Evolutionary conservation across 768 basidiomycete species (phyloP).

Genomic region (Russula sp.): DNA sequence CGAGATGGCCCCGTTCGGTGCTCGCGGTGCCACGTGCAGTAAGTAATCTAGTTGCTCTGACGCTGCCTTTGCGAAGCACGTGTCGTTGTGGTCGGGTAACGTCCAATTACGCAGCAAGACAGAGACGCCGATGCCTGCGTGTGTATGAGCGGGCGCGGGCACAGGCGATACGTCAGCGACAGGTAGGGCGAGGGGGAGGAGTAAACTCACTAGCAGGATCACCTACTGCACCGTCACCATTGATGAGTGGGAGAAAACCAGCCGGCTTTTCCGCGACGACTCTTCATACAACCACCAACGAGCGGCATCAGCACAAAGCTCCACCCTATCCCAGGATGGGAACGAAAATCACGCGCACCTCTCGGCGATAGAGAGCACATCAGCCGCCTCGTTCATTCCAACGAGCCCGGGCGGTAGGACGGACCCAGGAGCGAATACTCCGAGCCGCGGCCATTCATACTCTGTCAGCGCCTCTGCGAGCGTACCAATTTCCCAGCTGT

Average conservation of each 20-base stretch:
- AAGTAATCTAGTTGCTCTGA: conserved; percentile 45
- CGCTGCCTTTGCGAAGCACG: conserved; percentile 38
- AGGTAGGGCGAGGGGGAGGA: too few relatives aligned
- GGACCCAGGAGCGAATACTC: conserved; percentile 42
- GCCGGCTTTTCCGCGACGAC: conserved; percentile 36
- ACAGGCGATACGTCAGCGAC: not conserved
- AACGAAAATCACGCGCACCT: conserved; percentile 27
- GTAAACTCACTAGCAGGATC: conserved; percentile 51
- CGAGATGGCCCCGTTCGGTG: conserved; percentile 51
- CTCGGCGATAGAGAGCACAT: conserved; percentile 40
- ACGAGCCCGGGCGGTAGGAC: conserved; percentile 38
- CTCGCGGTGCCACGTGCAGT: conserved; percentile 39
- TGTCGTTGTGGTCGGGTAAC: conserved; percentile 30
- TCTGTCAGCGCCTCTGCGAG: conserved; percentile 53
- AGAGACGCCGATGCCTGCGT: conserved; percentile 45
- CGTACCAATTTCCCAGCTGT: conserved; percentile 56
- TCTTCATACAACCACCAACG: conserved; percentile 26
- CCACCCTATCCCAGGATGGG: not conserved
- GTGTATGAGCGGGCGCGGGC: not conserved
- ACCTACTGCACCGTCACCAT: conserved; percentile 46
- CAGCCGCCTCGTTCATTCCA: conserved; percentile 30
- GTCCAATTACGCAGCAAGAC: conserved; percentile 53
- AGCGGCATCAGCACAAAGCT: not conserved
- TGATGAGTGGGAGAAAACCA: conserved; percentile 38
- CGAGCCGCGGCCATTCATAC: conserved; percentile 41